Evolutionary conservation across 345 rosid genomes (phyloP), one percentile per base, ranked within the genome.

Genomic region (Gossypium mustelinum): DNA sequence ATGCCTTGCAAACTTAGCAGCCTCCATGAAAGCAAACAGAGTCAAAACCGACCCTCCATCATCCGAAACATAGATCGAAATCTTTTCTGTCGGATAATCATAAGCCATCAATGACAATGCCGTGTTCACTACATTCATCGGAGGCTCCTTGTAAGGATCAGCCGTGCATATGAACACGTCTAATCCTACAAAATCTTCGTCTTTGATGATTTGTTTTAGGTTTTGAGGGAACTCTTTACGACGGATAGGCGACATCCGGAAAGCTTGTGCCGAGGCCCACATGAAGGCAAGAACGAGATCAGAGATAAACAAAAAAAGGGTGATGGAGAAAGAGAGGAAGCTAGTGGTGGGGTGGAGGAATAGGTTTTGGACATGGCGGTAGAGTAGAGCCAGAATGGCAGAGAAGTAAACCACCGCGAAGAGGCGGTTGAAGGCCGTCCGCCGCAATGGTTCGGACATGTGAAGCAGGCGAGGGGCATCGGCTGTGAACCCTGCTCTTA

Each of bases 111-210:
- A 91, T 0, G 98, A 94, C 44, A 94, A 80, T 4, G 86, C 90
- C 1, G 98, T 92, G 83, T 84, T 92, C 66, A 82, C 94, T 58
- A 87, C 92, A 63, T 79, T 80, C 12, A 89, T 72, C 0, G 98
- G 98, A 9, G 98, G 98, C 79, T 94, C 98, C 79, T 89, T 94
- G 83, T 81, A 85, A 0, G 98, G 98, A 83, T 92, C 97, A 41
- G 98, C 96, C 11, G 98, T 92, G 88, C 97, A 92, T 66, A 94
- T 73, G 65, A 92, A 88, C 79, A 94, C 86, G 22, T 94, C 98
- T 22, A 94, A 7, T 13, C 74, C 82, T 0, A 92, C 90, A 44
- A 79, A 85, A 4, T 87, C 88, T 8, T 77, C 73, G n/a, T 76
- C 60, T 50, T 75, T 71, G 50, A 77, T 2, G 24, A 78, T 70